Conservation (phyloP, 2,329 filamentous ascomycete genomes). For the Exophiala xenobiotica region DNA sequence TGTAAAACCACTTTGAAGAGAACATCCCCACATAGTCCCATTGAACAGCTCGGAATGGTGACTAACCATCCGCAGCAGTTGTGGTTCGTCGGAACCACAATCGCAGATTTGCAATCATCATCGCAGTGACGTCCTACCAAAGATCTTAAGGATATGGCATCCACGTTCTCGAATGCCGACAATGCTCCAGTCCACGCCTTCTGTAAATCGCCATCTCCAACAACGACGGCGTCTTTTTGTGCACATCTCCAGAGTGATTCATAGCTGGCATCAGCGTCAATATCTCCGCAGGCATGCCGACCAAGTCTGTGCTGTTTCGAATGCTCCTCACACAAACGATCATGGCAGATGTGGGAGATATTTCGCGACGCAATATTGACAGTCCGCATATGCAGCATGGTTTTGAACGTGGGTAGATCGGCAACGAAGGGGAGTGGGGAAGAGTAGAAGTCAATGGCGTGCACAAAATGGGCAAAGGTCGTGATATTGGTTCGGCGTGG, state of each 20-base stretch:
- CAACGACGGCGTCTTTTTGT: background rate
- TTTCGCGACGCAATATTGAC: background rate
- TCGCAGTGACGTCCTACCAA: too few species aligned
- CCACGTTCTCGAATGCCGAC: background rate
- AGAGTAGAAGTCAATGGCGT: background rate
- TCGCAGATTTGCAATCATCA: too few species aligned
- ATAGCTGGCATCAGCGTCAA: too few species aligned
- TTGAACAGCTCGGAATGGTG: background rate
- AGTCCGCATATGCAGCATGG: background rate
- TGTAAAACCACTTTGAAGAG: background rate
- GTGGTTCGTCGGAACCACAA: background rate
- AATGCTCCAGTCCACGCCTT: background rate
- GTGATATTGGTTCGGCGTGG: background rate
- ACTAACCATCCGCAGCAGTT: background rate
- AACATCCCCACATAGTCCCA: background rate
- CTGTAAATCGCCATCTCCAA: background rate
- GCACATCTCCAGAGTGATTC: background rate
- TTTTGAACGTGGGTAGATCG: background rate
- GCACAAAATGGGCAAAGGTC: slow-evolving; percentile 1
- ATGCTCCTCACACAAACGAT: too few species aligned
- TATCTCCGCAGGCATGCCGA: too few species aligned
- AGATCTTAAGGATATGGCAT: background rate
- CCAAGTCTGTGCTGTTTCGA: too few species aligned
- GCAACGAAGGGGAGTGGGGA: slow-evolving; percentile 3
- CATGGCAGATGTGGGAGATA: background rate